Evolutionary conservation across 208 protist genomes (phyloP).

Genomic region (Trypanosoma caninum): DNA sequence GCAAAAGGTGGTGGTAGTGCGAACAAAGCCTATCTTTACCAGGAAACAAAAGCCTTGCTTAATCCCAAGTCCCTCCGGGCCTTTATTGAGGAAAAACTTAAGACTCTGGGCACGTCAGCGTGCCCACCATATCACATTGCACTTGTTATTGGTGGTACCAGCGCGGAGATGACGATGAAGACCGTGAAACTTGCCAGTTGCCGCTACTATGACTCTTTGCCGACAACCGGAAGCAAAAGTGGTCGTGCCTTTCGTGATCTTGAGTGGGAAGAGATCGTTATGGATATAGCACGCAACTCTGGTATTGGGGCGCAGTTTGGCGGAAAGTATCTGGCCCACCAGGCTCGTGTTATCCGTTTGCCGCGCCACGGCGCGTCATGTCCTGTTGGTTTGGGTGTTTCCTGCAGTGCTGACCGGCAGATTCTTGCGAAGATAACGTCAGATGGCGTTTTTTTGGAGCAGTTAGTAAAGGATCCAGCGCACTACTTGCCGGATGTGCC

Average conservation of each 20-base stretch:
- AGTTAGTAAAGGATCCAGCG: constrained; percentile 91
- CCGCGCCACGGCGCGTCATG: constrained; percentile 90
- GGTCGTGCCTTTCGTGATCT: constrained; percentile 96
- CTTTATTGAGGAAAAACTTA: constrained; percentile 95
- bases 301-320: constrained; percentile 97
- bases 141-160: constrained; percentile 96
- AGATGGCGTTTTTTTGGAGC: constrained; percentile 94
- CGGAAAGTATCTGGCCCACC: constrained; percentile 97
- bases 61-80: constrained; percentile 89
- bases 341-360: constrained; percentile 93
- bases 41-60: constrained; percentile 96
- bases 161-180: constrained; percentile 97
- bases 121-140: constrained; percentile 98
- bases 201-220: constrained; percentile 94
- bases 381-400: constrained; percentile 95
- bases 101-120: constrained; percentile 95
- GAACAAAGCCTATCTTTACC: constrained; percentile 98
- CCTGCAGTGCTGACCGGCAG: constrained; percentile 96
- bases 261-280: constrained; percentile 92
- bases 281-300: constrained; percentile 78
- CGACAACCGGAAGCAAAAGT: constrained; percentile 88
- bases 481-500: constrained; percentile 90
- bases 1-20: constrained; percentile 97
- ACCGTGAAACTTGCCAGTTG: constrained; percentile 95
- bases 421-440: constrained; percentile 93